Evolutionary conservation across 345 rosid species (phyloP).

Genomic region (Schrenkiella parvula): DNA sequence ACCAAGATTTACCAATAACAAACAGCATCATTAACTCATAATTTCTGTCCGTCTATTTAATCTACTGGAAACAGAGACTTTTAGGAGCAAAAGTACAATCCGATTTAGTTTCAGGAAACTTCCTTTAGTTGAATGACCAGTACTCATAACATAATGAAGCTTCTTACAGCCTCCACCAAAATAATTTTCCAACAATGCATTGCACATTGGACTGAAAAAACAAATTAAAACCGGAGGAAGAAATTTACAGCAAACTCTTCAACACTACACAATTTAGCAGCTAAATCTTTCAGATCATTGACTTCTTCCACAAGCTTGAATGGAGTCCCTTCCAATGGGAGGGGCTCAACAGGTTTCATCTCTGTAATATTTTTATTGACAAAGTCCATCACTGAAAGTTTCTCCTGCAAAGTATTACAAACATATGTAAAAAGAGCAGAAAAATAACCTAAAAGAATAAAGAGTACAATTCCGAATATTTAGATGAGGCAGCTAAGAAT

Average conservation of each 20-base stretch:
- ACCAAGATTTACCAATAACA: neutral
- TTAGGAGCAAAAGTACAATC: neutral
- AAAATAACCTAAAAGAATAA: neutral
- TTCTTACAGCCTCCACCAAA: neutral
- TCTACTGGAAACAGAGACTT: neutral
- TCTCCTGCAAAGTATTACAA: slow-evolving; percentile 48
- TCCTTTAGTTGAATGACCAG: neutral
- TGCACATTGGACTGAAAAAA: neutral
- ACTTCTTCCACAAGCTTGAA: slow-evolving; percentile 76
- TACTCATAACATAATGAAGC: neutral
- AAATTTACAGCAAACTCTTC: slow-evolving; percentile 77
- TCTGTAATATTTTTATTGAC: slow-evolving; percentile 45
- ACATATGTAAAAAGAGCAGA: neutral
- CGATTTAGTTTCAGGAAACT: neutral
- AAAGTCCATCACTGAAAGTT: slow-evolving; percentile 63
- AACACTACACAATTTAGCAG: slow-evolving; percentile 51
- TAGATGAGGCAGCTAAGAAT: neutral
- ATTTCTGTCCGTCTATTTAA: neutral
- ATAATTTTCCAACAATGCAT: neutral
- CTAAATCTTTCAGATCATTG: slow-evolving; percentile 73
- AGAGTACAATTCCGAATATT: neutral
- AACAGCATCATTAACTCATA: neutral
- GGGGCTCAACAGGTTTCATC: slow-evolving; percentile 46
- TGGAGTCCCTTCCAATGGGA: slow-evolving; percentile 50
- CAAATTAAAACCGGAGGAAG: neutral